Conservation (phyloP, 2,329 filamentous ascomycete genomes). For the Hysterium pulicare region DNA sequence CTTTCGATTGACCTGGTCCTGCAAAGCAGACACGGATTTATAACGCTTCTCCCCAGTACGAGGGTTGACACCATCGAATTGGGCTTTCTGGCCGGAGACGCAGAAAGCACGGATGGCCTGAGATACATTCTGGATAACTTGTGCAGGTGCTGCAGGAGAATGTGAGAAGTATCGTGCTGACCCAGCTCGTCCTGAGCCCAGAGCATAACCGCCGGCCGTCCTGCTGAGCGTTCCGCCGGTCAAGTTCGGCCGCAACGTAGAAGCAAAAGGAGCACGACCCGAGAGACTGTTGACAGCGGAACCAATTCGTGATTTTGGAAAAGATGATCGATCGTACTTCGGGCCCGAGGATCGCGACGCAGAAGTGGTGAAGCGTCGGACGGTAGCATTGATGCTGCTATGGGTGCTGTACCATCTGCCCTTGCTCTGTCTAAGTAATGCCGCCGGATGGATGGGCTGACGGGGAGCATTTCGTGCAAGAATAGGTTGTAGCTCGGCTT, state of each 20-base stretch:
- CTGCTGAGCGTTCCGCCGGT: conserved; percentile 83
- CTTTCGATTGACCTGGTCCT: conserved; percentile 68
- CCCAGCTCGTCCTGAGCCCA: conserved; percentile 66
- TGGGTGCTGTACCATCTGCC: conserved; percentile 63
- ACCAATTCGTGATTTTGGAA: conserved; percentile 56
- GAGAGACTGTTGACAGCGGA: conserved; percentile 61
- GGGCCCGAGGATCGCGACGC: conserved; percentile 35
- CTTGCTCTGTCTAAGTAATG: conserved; percentile 61
- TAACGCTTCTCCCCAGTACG: conserved; percentile 72
- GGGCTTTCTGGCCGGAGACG: conserved; percentile 83
- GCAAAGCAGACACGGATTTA: conserved; percentile 69
- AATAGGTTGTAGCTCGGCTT: conserved; percentile 56
- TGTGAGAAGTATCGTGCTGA: conserved; percentile 88
- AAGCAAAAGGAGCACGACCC: conserved; percentile 79
- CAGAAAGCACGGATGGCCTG: conserved; percentile 88
- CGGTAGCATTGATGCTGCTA: conserved; percentile 40
- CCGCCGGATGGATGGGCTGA: conserved; percentile 60
- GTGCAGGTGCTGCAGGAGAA: conserved; percentile 75
- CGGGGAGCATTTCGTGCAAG: conserved; percentile 55
- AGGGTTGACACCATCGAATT: conserved; percentile 74
- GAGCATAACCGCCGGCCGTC: conserved; percentile 82
- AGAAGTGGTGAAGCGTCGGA: conserved; percentile 53
- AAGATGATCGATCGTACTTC: conserved; percentile 51
- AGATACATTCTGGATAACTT: conserved; percentile 94
- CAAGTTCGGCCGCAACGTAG: conserved; percentile 83